Base-by-base conservation (phyloP, 306 rosid genomes). In the Vicia villosa region DNA sequence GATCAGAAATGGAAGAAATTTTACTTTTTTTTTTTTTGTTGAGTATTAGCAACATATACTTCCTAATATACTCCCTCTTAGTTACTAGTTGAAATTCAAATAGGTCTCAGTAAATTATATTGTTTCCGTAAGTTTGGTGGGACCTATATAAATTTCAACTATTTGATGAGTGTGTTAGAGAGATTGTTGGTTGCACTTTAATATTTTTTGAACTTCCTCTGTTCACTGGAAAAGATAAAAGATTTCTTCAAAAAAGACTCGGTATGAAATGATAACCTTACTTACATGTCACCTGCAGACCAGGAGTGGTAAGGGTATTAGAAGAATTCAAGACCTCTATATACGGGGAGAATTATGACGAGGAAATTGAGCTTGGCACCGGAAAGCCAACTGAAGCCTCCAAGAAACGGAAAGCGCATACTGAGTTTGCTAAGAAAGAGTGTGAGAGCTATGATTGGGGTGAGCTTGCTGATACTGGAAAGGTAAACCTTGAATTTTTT, bases 311-410 rank as follows among this genome's bases (percentile, higher is more conserved):
- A 49, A 83, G 24, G 67, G 82, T 84, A 69, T 15, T 90, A 60
- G 96, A 93, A 79, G 98, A 90, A 63, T 91, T 93, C 78, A 93
- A 88, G 86, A 78, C 61, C 54, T 77, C 90, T 37, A 86, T 93
- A 49, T 90, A 88, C 28, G 98, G 98, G 72, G 97, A 85, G 19
- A 83, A 86, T 71, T 86, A 84, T 73, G 90, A 83, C 0, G 91
- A 83, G 73, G 87, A 82, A 73, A 74, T 45, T 41, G 91, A 79
- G 24, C 73, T 34, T 3, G 83, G 58, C 50, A 40, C 67, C 34
- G 86, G 70, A 55, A 85, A 81, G 83, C 78, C 76, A 5, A 83
- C 82, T 26, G 96, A 88, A 61, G 60, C 90, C 30, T 74, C 90
- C 61, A 88, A 73, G 49, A 93, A 90, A 66, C 82, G 98, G 65